These are phyloP conservation scores for Brasilioporus rufonigricans DNA, from an alignment of 768 basidiomycete species.

Conservation along the genomic window DNA sequence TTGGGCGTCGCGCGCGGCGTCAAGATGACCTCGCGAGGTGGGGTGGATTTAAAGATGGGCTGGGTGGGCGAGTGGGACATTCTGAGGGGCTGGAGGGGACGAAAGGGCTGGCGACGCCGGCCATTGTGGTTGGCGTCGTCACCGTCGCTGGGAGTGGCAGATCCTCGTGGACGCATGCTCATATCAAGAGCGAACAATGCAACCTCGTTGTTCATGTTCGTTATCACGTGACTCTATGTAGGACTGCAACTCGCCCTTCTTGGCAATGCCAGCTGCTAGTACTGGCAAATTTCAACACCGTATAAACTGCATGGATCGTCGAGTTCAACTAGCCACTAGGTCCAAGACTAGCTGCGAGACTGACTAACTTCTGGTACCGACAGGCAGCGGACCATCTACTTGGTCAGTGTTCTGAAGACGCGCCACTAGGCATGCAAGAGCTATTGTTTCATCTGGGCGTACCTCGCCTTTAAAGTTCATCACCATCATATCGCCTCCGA, in stretches of 20 bases:
- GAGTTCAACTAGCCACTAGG: too few species aligned
- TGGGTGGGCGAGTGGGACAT: slow-evolving; percentile 39
- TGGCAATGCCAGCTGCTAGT: too few species aligned
- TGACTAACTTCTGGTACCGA: too few species aligned
- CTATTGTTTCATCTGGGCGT: too few species aligned
- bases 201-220: slow-evolving; percentile 4
- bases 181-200: slow-evolving; percentile 10
- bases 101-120: slow-evolving; percentile 19
- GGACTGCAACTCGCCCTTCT: too few species aligned
- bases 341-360: neutral
- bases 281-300: slow-evolving; percentile 8
- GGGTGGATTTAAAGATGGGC: slow-evolving; percentile 57
- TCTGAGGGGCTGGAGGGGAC: slow-evolving; percentile 14
- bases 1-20: slow-evolving; percentile 32
- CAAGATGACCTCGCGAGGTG: slow-evolving; percentile 61
- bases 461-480: too few species aligned
- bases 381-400: too few species aligned
- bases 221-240: slow-evolving; percentile 14
- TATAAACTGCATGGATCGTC: neutral
- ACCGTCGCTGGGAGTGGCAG: slow-evolving; percentile 5
- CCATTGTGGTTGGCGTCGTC: neutral
- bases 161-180: slow-evolving; percentile 17
- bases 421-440: too few species aligned
- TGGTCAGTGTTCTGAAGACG: too few species aligned
- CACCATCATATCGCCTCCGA: too few species aligned